Percentiles rank a stretch among this genome's conserved stretches.
These are phyloP conservation scores for Baudoinia panamericana DNA, from an alignment of 495 filamentous ascomycete species.

Conservation along the genomic window DNA sequence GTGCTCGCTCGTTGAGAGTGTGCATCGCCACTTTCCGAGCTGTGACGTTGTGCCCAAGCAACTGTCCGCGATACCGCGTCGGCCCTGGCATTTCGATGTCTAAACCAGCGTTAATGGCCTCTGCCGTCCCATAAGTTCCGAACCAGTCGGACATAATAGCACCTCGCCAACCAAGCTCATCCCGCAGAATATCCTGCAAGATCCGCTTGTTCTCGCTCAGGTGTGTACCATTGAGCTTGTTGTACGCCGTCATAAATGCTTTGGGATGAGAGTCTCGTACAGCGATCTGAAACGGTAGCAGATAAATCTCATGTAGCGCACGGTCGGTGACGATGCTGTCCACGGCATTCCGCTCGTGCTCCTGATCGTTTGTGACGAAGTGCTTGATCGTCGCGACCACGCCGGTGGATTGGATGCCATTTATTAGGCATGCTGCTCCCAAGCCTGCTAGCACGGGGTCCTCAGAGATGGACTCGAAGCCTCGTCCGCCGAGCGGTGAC, in stretches of 20 bases:
- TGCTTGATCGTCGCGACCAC: constrained; percentile 66
- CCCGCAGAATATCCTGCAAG: constrained; percentile 50
- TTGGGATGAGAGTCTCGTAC: constrained; percentile 49
- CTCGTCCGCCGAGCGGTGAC: constrained; percentile 60
- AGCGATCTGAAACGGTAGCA: constrained; percentile 59
- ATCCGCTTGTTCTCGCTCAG: constrained; percentile 53
- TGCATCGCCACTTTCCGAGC: constrained; percentile 46
- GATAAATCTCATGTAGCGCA: constrained; percentile 64
- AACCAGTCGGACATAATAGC: constrained; percentile 62
- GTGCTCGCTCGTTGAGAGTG: constrained; percentile 47
- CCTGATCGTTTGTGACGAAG: constrained; percentile 72
- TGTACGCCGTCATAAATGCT: constrained; percentile 66
- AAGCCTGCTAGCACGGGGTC: constrained; percentile 60
- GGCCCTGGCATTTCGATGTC: constrained; percentile 68
- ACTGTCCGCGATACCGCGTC: constrained; percentile 48
- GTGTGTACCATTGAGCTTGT: constrained; percentile 59
- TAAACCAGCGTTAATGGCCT: constrained; percentile 54
- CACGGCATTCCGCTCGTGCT: constrained; percentile 57
- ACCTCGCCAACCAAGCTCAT: constrained; percentile 61
- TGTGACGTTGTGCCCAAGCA: constrained; percentile 44
- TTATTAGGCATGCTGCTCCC: constrained; percentile 51
- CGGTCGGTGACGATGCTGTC: constrained; percentile 54
- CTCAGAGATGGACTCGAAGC: constrained; percentile 70
- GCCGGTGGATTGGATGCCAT: constrained; percentile 57
- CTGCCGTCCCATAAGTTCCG: constrained; percentile 54